Evolutionary conservation across 495 filamentous ascomycete genomes (phyloP), one percentile per base, ranked within the genome.

Genomic region (Beverwykella pulmonaria): DNA sequence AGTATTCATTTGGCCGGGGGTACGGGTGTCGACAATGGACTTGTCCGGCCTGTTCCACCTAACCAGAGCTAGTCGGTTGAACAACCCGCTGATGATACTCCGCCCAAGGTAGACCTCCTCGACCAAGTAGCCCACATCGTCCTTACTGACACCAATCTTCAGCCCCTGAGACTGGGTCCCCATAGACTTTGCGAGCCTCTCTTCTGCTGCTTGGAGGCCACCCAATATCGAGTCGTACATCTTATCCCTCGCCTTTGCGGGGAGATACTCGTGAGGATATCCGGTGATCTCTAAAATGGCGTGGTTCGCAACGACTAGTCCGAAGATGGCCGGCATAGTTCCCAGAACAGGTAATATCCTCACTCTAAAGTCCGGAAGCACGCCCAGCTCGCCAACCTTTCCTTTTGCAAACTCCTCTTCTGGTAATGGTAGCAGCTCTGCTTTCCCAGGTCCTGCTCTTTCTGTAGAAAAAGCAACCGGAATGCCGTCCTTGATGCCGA

Each of bases 271-370:
- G 61, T 87, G 85, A 0, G 93, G 95, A 72, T 98, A 98, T 25
- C 86, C 89, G 1, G 92, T 82, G n/a, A 97, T 83, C 44, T 88
- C 86, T 66, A 94, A 83, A 62, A 98, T 91, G 39, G 98, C 86
- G 69, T 97, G 91, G 74, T 97, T 99, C 1, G 94, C 94, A 26
- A 89, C 83, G 1, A 87, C 88, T 61, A 95, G 90, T 15, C 94
- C 94, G 79, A 99, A 99, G 0, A 97, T 85, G 1, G 93, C 93
- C 1, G 94, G 94, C 92, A 99, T 97, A 0, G 94, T 98, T 2
- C 94, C 94, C 19, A 99, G 77, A 0, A 99, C 94, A 0, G 94
- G 94, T 47, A 99, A 78, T 60, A 99, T 98, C 23, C 94, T 86
- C 19, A 95, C 90, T 8, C 94, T 83, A 78, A 99, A 99, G 73